phyloP scores from a whole-genome alignment of 2,329 filamentous ascomycete genomes.

The Ophiosphaerella narmari region DNA sequence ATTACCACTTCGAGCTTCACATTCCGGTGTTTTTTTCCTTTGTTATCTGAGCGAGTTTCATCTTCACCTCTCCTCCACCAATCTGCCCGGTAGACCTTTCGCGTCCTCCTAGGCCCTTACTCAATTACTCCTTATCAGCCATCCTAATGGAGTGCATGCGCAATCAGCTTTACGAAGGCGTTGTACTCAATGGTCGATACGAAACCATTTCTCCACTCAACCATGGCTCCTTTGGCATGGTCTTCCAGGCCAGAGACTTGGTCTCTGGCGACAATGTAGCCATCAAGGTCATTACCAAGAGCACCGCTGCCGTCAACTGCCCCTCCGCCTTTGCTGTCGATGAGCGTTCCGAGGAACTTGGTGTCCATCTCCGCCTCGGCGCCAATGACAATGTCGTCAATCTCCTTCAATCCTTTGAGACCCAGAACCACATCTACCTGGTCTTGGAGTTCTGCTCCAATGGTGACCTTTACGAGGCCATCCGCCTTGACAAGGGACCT shows the following conservation, averaged over 20 bases:
- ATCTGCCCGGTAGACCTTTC: conserved; percentile 39
- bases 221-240: conserved; percentile 98
- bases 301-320: conserved; percentile 62
- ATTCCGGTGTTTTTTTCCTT: conserved; percentile 22
- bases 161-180: conserved; percentile 77
- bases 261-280: conserved; percentile 80
- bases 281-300: conserved; percentile 95
- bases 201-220: conserved; percentile 92
- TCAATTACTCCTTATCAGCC: conserved; percentile 15
- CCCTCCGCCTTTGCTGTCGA: conserved; percentile 73
- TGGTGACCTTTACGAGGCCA: conserved; percentile 96
- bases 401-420: conserved; percentile 88
- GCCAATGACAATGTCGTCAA: conserved; percentile 92
- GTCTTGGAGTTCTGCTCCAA: conserved; percentile 95
- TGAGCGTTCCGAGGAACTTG: conserved; percentile 79
- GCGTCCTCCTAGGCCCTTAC: conserved; percentile 39
- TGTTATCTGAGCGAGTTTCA: conserved; percentile 25
- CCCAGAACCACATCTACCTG: conserved; percentile 83
- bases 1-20: conserved; percentile 34
- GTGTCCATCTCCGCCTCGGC: conserved; percentile 78
- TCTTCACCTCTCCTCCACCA: conserved; percentile 24
- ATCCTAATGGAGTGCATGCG: conserved; percentile 80
- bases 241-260: conserved; percentile 87
- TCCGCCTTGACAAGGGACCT: conserved; percentile 84
- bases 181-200: conserved; percentile 86